Conservation (phyloP, 176 grass and related monocot species). For the Raddia guianensis region DNA sequence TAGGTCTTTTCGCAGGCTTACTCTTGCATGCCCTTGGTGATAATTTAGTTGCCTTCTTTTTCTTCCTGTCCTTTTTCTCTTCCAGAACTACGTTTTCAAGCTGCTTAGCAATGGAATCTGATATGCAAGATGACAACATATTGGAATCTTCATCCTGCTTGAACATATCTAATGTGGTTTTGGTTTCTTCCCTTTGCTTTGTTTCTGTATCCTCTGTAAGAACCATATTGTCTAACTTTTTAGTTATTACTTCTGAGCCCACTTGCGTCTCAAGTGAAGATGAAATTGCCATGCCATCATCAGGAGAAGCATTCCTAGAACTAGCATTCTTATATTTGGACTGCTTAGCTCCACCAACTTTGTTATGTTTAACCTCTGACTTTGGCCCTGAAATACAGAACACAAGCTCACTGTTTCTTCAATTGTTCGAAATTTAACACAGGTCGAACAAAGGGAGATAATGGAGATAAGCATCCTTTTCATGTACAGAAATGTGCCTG, state of each 20-base stretch:
- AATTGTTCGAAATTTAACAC: constrained; percentile 55
- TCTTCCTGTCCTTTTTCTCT: constrained; percentile 51
- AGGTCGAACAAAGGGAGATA: constrained; percentile 48
- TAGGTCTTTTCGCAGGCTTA: constrained; percentile 46
- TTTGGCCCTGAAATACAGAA: constrained; percentile 69
- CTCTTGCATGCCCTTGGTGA: constrained; percentile 45
- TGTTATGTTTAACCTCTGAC: constrained; percentile 36
- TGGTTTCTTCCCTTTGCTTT: constrained; percentile 39
- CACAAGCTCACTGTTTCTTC: constrained; percentile 62
- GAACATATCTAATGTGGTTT: constrained; percentile 41
- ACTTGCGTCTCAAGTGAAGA: constrained; percentile 34
- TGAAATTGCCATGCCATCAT: constrained; percentile 23
- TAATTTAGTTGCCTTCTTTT: constrained; percentile 51
- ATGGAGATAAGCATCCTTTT: constrained; percentile 49
- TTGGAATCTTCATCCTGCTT: constrained; percentile 38
- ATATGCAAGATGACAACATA: constrained; percentile 58
- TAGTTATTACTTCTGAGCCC: constrained; percentile 62
- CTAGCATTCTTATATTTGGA: constrained; percentile 6
- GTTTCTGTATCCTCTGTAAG: constrained; percentile 36
- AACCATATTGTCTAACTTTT: constrained; percentile 48
- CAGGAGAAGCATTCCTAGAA: constrained; percentile 37
- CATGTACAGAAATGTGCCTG: constrained; percentile 53
- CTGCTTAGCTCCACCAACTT: constrained; percentile 24
- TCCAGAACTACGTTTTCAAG: constrained; percentile 58
- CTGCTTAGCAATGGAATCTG: constrained; percentile 72